Base-by-base conservation (phyloP, 1,284 basidiomycete species). In the Irpex sp. region DNA sequence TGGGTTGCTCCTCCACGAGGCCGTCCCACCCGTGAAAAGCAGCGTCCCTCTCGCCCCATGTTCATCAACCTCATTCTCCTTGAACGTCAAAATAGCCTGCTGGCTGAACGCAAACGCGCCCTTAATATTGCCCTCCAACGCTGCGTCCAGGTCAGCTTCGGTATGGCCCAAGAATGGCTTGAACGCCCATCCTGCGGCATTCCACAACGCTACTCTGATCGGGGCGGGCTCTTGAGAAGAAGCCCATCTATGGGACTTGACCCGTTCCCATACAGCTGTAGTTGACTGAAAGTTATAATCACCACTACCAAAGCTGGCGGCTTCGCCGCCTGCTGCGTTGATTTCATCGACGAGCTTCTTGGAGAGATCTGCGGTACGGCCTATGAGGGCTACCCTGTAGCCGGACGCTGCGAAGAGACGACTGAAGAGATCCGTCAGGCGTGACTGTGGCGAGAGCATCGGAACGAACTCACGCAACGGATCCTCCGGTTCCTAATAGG, bases 21-120 rank as follows among this genome's bases (percentile, higher is more conserved):
- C 84, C 11, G 91, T 93, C 9, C 92, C 91, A 2, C 91, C 91
- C 0, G 92, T 93, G 73, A 93, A 91, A 38, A 93, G 81, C 57
- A 93, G 74, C 1, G 88, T 85, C 11, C 91, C 91, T 13, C 83
- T 79, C 71, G 78, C 73, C 2, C 82, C 81, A 1, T 68, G 70
- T 48, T 76, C 78, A 59, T 80, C 81, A 11, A 86, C 68, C 15
- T 81, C 78, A 67, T 89, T 89, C 62, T 82, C 79, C 69, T 85
- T 83, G 77, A 93, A 88, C 6, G 82, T 79, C 31, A 83, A 69
- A 60, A 93, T 81, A 2, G 82, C 83, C 62, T 86, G 83, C 37
- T 83, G 83, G 3, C 91, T 76, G 71, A 93, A 94, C 0, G 88
- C 81, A 61, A 90, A 92, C 0, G 87, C 83, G 0, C 82, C 84